These are phyloP conservation scores for Xylaria sp. DNA, from an alignment of 495 filamentous ascomycete species.

Conservation along the genomic window DNA sequence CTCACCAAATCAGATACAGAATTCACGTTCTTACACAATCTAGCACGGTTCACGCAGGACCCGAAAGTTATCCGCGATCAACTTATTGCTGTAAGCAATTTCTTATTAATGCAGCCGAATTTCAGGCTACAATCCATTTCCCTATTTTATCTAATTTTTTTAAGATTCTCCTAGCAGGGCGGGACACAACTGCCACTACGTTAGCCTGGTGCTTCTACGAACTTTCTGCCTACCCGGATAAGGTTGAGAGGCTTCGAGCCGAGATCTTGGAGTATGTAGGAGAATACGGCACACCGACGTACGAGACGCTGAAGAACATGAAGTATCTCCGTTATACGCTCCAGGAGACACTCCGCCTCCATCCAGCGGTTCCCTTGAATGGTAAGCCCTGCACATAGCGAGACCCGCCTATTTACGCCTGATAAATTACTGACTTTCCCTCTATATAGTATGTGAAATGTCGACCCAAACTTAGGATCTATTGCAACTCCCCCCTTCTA, in stretches of 20 bases:
- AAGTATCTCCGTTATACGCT: constrained; percentile 50
- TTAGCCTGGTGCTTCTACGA: constrained; percentile 63
- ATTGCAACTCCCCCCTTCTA: neutral
- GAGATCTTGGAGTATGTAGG: constrained; percentile 48
- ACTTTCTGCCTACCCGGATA: constrained; percentile 55
- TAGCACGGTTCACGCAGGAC: constrained; percentile 53
- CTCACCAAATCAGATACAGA: constrained; percentile 48
- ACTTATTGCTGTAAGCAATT: constrained; percentile 61
- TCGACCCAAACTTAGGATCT: neutral
- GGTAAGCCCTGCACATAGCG: neutral
- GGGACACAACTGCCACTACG: constrained; percentile 66
- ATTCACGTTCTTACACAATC: constrained; percentile 57
- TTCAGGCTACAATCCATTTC: too few species aligned
- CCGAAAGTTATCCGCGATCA: constrained; percentile 63
- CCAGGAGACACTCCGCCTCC: constrained; percentile 58
- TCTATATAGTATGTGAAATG: constrained; percentile 16
- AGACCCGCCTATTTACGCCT: neutral
- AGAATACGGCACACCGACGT: constrained; percentile 40
- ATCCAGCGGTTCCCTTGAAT: constrained; percentile 61
- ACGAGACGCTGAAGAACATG: constrained; percentile 49
- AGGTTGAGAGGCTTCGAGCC: constrained; percentile 53
- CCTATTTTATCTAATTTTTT: too few species aligned
- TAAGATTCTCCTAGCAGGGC: constrained; percentile 66
- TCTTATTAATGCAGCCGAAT: too few species aligned
- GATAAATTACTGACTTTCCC: neutral